Base-by-base conservation (phyloP, 148 eudicot genomes). In the Pharnaceum exiguum region DNA sequence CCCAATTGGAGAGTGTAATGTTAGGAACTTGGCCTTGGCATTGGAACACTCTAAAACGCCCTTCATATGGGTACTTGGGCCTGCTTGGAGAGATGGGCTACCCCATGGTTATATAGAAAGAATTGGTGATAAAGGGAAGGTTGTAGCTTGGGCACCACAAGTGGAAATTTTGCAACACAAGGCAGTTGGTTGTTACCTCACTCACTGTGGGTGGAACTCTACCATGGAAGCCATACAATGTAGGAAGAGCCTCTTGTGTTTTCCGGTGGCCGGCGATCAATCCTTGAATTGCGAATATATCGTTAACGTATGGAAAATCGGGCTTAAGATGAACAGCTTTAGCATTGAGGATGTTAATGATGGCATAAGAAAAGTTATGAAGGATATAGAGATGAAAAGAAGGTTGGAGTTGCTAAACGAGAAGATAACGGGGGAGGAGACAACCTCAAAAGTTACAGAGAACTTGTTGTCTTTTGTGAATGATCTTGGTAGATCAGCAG, bases 161-260 rank as follows among this genome's bases (percentile, higher is more conserved):
- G 48, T 75, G 36, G 73, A 81, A 18, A 78, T 89, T 15, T 50
- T 89, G n/a, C 70, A 68, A 45, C 90, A 83, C 3, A 30, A 59
- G 51, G 80, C 80, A 0, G 80, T 85, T 21, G 82, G 84, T 35
- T 89, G 83, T 59, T 89, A 72, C 33, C 67, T 85, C 0, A 85
- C 94, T 0, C 96, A 89, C 33, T 89, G 96, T 49, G 96, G 96
- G 1, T 85, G 96, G 94, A 89, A 89, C 67, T 89, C 96, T 1
- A 89, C 83, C 0, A 33, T 77, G 38, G 96, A 89, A 47, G 96
- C 85, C 1, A 75, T 89, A 46, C 81, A 83, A 38, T 72, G 80
- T 62, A 69, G 35, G 71, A 81, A 79, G 27, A 63, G 63, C 1
- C 38, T 85, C 0, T 32, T 85, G 64, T 85, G 96, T 53, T 79